A percentile compares a stretch with the other conserved stretches of the same genome.
phyloP scores from a whole-genome alignment of 2,329 filamentous ascomycete species.

The Penicillium sumatraense region DNA sequence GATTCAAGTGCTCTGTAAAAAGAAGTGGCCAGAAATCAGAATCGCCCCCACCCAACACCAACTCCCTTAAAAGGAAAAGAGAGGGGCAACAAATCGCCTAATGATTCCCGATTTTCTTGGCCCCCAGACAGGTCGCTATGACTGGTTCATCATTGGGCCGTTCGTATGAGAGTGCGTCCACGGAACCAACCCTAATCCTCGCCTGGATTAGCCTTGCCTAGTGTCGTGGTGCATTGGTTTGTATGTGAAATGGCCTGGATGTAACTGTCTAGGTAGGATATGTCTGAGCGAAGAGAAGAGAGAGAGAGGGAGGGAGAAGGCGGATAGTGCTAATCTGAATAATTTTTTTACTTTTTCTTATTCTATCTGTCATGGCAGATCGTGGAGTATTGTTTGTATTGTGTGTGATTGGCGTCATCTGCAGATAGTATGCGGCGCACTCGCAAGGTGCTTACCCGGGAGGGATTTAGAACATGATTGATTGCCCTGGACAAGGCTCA shows the following conservation, averaged over 20 bases:
- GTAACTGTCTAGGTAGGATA: neutral
- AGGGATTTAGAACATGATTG: neutral
- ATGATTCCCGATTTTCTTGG: conserved; percentile 9
- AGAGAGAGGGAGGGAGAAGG: too few relatives aligned
- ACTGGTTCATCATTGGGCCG: conserved; percentile 6
- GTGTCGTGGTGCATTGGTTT: neutral
- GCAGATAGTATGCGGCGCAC: conserved; percentile 17
- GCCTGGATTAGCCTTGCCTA: conserved; percentile 1
- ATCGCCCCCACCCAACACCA: neutral
- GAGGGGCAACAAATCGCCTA: conserved; percentile 12
- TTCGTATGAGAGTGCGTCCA: conserved; percentile 1
- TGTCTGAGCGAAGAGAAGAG: neutral
- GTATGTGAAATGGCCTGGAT: neutral
- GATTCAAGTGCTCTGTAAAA: neutral
- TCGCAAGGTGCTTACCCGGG: conserved; percentile 20
- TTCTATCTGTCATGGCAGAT: neutral
- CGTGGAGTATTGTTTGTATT: neutral
- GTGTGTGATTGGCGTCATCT: conserved; percentile 19
- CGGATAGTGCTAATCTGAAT: neutral
- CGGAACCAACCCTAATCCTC: conserved; percentile 6
- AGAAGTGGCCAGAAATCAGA: neutral
- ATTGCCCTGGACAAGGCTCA: neutral
- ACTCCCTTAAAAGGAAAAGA: neutral
- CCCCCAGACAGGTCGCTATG: neutral
- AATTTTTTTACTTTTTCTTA: too few relatives aligned